Conservation (phyloP, 495 filamentous ascomycete genomes). For the Penicillium roqueforti region DNA sequence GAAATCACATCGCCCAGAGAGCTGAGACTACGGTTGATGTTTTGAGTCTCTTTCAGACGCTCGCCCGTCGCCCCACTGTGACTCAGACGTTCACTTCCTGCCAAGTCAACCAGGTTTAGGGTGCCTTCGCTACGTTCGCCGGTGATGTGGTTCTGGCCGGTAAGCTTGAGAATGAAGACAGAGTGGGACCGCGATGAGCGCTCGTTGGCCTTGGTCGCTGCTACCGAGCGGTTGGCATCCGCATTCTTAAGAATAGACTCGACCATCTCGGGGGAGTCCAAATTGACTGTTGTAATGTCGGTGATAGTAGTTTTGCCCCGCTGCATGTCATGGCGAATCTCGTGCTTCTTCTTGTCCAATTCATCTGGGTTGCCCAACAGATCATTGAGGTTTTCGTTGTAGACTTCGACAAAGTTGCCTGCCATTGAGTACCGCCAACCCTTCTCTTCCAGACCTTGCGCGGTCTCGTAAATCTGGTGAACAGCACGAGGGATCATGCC, state of each 20-base stretch:
- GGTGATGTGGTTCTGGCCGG: slow-evolving; percentile 75
- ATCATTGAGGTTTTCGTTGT: slow-evolving; percentile 96
- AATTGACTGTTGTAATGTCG: slow-evolving; percentile 70
- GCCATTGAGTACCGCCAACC: slow-evolving; percentile 94
- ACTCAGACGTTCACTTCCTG: slow-evolving; percentile 86
- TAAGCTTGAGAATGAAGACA: slow-evolving; percentile 90
- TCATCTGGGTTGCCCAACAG: slow-evolving; percentile 74
- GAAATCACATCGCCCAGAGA: slow-evolving; percentile 94
- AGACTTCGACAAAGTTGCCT: slow-evolving; percentile 96
- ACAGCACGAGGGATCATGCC: slow-evolving; percentile 96
- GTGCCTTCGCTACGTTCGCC: slow-evolving; percentile 85
- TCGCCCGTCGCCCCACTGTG: slow-evolving; percentile 81
- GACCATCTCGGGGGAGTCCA: slow-evolving; percentile 76
- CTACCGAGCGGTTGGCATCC: slow-evolving; percentile 79
- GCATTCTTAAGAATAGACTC: slow-evolving; percentile 74
- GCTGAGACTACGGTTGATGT: slow-evolving; percentile 90
- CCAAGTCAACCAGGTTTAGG: slow-evolving; percentile 93
- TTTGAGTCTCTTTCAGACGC: slow-evolving; percentile 88
- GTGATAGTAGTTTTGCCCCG: slow-evolving; percentile 80
- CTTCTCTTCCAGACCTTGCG: slow-evolving; percentile 75
- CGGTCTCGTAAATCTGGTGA: slow-evolving; percentile 86
- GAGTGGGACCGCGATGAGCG: slow-evolving; percentile 90
- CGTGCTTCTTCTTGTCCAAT: slow-evolving; percentile 80
- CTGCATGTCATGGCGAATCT: slow-evolving; percentile 81
- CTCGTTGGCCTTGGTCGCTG: slow-evolving; percentile 94